Evolutionary conservation across 2,329 filamentous ascomycete genomes (phyloP), one percentile per base, ranked within the genome.

Genomic region (Fusarium nematophilum): DNA sequence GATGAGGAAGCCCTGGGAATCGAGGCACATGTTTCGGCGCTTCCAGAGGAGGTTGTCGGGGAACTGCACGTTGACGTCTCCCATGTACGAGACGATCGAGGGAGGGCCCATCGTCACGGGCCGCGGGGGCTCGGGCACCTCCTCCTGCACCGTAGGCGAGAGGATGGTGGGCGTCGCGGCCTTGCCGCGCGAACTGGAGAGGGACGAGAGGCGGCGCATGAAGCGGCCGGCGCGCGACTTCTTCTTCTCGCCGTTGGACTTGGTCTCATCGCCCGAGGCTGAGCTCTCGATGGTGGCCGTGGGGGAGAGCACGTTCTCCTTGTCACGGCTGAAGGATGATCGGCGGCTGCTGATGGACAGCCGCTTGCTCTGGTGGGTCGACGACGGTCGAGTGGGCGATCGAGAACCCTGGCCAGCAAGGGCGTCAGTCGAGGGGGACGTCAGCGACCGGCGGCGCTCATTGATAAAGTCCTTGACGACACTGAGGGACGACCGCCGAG

Each of bases 1-100:
- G 53, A 96, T 88, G 31, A 99, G 79, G 75, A 90, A 93, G 14
- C 94, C 95, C 57, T 90, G 83, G 8, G 88, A 86, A 73, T 98
- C 93, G 52, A 99, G 86, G 62, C 90, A 90, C 76, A 97, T 88
- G 69, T 90, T 93, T 57, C 95, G 88, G 49, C 94, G 90, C 79
- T 98, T 99, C 95, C 95, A 99, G 10, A 99, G 83, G 39, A 99
- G 82, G 49, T 92, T 96, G 72, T 98, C 94, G 0, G 95, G 95
- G 73, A 99, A 97, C 73, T 99, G 95, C 9, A 98, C 91, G 69
- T 99, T 98, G 61, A 99, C 89, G 70, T 97, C 92, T 42, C 93
- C 92, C 74, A 96, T 84, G 59, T 90, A 88, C 4, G 91, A 82
- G 21, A 89, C 82, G 46, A 87, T 78, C 40, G 74, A 76, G 0